Conservation (phyloP, 2,329 filamentous ascomycete genomes). For the Pseudopyricularia cyperi region DNA sequence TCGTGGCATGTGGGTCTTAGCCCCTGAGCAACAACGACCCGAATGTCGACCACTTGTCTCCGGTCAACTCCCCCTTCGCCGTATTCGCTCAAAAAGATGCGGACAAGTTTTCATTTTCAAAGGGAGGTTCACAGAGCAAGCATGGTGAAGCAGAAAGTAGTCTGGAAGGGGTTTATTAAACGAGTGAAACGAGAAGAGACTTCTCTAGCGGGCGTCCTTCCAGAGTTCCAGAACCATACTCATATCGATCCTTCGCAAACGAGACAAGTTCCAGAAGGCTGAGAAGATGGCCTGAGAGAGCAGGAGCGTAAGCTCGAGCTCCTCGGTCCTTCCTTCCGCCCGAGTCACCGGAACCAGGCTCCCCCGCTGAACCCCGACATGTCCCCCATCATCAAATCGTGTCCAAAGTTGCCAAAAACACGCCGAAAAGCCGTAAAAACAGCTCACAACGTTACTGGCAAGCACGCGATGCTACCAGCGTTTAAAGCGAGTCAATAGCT, state of each 20-base stretch:
- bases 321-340: neutral
- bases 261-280: neutral
- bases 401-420: neutral
- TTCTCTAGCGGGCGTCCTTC: neutral
- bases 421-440: neutral
- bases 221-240: neutral
- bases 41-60: too few species aligned
- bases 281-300: neutral
- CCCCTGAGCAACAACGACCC: too few species aligned
- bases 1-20: too few species aligned
- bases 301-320: neutral
- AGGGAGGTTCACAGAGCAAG: too few species aligned
- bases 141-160: too few species aligned
- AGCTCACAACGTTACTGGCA: too few species aligned
- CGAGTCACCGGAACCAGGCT: neutral
- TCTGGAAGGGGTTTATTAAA: neutral
- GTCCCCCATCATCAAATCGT: neutral
- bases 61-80: too few species aligned
- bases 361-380: neutral
- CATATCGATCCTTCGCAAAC: neutral
- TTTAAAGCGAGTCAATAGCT: too few species aligned
- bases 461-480: too few species aligned
- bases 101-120: too few species aligned
- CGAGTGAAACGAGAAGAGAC: neutral
- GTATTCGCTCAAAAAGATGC: too few species aligned